Evolutionary conservation across 2,329 filamentous ascomycete species (phyloP).

Genomic region (Penicillium fuscoglaucum): DNA sequence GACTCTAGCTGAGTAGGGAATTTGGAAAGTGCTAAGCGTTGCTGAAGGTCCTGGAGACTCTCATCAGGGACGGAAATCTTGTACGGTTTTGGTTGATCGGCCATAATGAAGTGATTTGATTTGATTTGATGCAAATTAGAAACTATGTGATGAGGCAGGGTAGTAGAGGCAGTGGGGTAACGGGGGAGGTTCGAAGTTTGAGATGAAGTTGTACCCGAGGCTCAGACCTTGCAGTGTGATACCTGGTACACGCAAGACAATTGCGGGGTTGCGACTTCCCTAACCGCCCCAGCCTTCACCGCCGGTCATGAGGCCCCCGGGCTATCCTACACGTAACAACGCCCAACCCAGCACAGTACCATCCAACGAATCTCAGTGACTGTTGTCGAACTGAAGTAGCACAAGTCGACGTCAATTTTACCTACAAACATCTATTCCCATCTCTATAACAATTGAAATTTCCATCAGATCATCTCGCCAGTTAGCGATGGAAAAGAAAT

Average conservation of each 20-base stretch:
- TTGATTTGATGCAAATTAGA: neutral
- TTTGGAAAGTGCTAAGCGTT: conserved; percentile 20
- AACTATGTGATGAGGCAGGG: neutral
- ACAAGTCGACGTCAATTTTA: too few relatives aligned
- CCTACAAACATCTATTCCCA: too few relatives aligned
- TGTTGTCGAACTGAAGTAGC: neutral
- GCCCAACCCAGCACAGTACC: too few relatives aligned
- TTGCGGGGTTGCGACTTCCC: too few relatives aligned
- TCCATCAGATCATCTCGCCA: neutral
- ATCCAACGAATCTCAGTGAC: neutral
- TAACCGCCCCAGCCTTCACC: too few relatives aligned
- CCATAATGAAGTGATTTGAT: conserved; percentile 8
- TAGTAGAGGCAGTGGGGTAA: too few relatives aligned
- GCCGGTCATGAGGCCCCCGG: too few relatives aligned
- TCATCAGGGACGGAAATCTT: conserved; percentile 18
- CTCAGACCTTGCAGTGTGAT: neutral
- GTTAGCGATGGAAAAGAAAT: neutral
- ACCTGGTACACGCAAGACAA: too few relatives aligned
- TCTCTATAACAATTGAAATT: neutral
- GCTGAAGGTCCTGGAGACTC: conserved; percentile 19
- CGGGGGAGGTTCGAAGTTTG: neutral
- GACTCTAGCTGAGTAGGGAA: conserved; percentile 22
- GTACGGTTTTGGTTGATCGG: conserved; percentile 13
- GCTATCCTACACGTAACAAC: too few relatives aligned
- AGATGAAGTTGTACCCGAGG: neutral